Evolutionary conservation across 257 asterid species (phyloP).

Genomic region (Petrea volubilis): DNA sequence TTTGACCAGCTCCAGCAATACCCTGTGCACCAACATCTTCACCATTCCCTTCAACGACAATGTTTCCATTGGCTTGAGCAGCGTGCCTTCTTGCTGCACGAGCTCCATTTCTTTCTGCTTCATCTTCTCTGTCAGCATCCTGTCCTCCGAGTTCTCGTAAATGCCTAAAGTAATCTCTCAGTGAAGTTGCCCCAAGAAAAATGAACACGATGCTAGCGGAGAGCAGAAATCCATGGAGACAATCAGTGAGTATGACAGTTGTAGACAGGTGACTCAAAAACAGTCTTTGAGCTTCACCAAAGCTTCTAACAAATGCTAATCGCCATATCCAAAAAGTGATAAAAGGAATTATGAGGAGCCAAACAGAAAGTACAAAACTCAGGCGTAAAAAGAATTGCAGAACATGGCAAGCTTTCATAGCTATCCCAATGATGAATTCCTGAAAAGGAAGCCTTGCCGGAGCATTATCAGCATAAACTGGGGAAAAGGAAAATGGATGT

Average conservation of each 20-base stretch:
- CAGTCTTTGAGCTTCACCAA: slow-evolving; percentile 87
- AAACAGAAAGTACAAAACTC: slow-evolving; percentile 90
- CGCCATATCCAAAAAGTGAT: slow-evolving; percentile 99
- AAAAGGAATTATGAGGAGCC: slow-evolving; percentile 96
- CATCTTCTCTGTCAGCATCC: slow-evolving; percentile 94
- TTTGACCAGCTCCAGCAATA: slow-evolving; percentile 90
- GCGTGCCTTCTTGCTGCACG: slow-evolving; percentile 86
- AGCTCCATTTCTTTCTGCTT: slow-evolving; percentile 91
- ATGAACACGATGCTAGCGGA: slow-evolving; percentile 97
- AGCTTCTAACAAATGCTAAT: slow-evolving; percentile 86
- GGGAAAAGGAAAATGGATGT: slow-evolving; percentile 94
- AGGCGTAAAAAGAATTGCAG: slow-evolving; percentile 90
- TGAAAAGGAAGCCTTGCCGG: slow-evolving; percentile 90
- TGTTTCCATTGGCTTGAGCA: slow-evolving; percentile 75
- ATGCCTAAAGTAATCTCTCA: slow-evolving; percentile 95
- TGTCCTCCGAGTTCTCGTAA: slow-evolving; percentile 93
- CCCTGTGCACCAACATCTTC: slow-evolving; percentile 86
- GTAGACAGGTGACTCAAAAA: slow-evolving; percentile 87
- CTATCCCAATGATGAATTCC: slow-evolving; percentile 87
- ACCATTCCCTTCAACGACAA: slow-evolving; percentile 74
- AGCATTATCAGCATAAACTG: slow-evolving; percentile 94
- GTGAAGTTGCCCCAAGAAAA: slow-evolving; percentile 97
- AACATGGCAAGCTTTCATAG: slow-evolving; percentile 91
- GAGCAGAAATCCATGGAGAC: slow-evolving; percentile 94
- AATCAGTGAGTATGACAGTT: slow-evolving; percentile 83